Conservation (phyloP, 148 eudicot genomes). For the Nepenthes mirabilis region DNA sequence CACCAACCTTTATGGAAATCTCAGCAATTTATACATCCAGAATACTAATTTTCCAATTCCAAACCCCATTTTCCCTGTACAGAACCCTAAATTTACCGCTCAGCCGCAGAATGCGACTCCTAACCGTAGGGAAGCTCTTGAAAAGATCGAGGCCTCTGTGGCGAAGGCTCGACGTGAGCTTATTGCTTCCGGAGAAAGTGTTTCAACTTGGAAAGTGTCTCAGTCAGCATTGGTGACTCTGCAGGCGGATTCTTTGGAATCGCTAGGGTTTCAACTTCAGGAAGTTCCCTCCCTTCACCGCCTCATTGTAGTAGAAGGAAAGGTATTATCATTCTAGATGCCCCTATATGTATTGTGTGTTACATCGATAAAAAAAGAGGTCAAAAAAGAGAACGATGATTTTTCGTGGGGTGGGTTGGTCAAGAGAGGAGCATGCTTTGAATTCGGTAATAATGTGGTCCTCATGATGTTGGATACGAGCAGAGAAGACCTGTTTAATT, state of each 20-base stretch:
- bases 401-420: too few relatives aligned
- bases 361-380: too few relatives aligned
- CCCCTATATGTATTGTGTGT: background rate
- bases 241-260: constrained; percentile 56
- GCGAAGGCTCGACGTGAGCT: constrained; percentile 21
- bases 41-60: constrained; percentile 4
- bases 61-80: constrained; percentile 11
- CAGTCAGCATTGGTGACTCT: constrained; percentile 35
- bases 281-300: constrained; percentile 43
- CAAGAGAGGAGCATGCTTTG: too few relatives aligned
- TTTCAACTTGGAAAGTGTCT: constrained; percentile 54
- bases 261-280: constrained; percentile 52
- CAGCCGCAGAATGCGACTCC: background rate
- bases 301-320: constrained; percentile 44
- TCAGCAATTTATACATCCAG: background rate
- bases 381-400: too few relatives aligned
- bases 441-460: too few relatives aligned
- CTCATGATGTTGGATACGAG: too few relatives aligned
- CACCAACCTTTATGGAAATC: too few relatives aligned
- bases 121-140: constrained; percentile 11
- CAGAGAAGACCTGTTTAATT: too few relatives aligned
- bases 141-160: constrained; percentile 31
- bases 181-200: constrained; percentile 28
- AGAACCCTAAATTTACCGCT: constrained; percentile 12
- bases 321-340: constrained; percentile 25